phyloP scores from a whole-genome alignment of 2,329 filamentous ascomycete genomes.

The Claviceps lovelessii region DNA sequence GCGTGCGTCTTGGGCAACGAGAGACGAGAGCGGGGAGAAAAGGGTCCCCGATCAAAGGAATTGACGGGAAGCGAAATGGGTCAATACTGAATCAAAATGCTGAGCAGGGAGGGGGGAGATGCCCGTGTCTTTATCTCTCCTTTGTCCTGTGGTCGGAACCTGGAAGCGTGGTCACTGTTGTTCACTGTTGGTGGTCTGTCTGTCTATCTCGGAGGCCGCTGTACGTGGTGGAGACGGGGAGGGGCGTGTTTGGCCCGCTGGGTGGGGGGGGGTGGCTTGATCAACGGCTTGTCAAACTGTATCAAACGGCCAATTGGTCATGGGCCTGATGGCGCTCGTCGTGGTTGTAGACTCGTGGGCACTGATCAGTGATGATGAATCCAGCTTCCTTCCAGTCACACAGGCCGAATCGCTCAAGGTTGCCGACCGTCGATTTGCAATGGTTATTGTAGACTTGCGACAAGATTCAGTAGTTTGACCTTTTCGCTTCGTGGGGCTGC shows the following conservation, averaged over 20 bases:
- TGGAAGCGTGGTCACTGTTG: not conserved
- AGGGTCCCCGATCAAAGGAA: not conserved
- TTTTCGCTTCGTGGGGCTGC: slow-evolving; percentile 1
- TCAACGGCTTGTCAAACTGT: not conserved
- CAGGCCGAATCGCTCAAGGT: slow-evolving; percentile 3
- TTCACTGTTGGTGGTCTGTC: not conserved
- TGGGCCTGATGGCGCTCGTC: no score
- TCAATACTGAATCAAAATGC: not conserved
- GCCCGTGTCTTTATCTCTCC: slow-evolving; percentile 1
- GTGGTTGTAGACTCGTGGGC: not conserved
- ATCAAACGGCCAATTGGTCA: not conserved
- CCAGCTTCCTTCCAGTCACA: not conserved
- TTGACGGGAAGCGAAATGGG: not conserved
- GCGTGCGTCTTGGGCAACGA: not conserved
- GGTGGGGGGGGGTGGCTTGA: not conserved
- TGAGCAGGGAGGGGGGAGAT: not conserved
- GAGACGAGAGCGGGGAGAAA: not conserved
- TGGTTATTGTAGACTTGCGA: not conserved
- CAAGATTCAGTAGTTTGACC: not conserved
- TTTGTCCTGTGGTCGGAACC: not conserved
- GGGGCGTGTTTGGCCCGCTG: not conserved
- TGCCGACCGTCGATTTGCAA: slow-evolving; percentile 1
- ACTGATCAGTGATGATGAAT: not conserved
- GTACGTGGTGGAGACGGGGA: not conserved
- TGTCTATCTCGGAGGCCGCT: slow-evolving; percentile 1